Evolutionary conservation across 2,329 filamentous ascomycete genomes (phyloP).

Genomic region (Aaosphaeria arxii): DNA sequence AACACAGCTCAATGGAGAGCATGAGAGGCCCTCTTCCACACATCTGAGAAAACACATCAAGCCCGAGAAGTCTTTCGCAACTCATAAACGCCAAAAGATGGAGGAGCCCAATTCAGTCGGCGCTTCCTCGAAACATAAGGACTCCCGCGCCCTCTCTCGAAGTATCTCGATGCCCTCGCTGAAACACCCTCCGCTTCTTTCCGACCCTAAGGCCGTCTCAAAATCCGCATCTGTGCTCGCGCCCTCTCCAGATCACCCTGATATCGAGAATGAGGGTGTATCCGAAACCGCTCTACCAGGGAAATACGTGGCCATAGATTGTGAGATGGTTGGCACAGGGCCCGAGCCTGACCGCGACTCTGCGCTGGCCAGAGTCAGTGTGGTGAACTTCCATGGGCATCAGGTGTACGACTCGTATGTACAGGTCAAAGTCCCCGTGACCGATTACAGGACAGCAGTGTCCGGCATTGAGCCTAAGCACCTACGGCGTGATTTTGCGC

Average conservation of each 20-base stretch:
- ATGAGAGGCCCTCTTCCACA: slow-evolving; percentile 5
- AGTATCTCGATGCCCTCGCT: slow-evolving; percentile 34
- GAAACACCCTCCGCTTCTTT: slow-evolving; percentile 47
- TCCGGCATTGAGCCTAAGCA: slow-evolving; percentile 76
- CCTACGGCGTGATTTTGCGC: slow-evolving; percentile 54
- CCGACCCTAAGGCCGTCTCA: slow-evolving; percentile 54
- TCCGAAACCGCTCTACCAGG: slow-evolving; percentile 64
- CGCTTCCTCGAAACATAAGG: slow-evolving; percentile 29
- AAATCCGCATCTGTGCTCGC: slow-evolving; percentile 51
- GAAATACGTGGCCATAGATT: slow-evolving; percentile 91
- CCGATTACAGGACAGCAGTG: slow-evolving; percentile 85
- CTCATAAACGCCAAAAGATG: slow-evolving; percentile 38
- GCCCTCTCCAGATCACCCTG: slow-evolving; percentile 36
- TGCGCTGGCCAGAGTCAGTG: slow-evolving; percentile 78
- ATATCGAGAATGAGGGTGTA: slow-evolving; percentile 44
- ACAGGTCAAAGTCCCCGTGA: slow-evolving; percentile 70
- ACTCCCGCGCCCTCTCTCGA: slow-evolving; percentile 43
- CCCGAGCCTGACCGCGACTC: slow-evolving; percentile 63
- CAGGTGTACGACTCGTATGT: slow-evolving; percentile 96
- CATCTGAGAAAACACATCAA: slow-evolving; percentile 29
- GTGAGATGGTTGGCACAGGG: slow-evolving; percentile 95
- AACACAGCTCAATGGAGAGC: slow-evolving; percentile 15
- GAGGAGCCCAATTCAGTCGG: slow-evolving; percentile 32
- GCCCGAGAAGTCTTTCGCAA: slow-evolving; percentile 11
- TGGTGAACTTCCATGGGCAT: slow-evolving; percentile 90